A percentile compares a stretch with the other conserved stretches of the same genome.
Conservation (phyloP, 1,139 yeast genomes). For the Hansenula lynferdii region DNA sequence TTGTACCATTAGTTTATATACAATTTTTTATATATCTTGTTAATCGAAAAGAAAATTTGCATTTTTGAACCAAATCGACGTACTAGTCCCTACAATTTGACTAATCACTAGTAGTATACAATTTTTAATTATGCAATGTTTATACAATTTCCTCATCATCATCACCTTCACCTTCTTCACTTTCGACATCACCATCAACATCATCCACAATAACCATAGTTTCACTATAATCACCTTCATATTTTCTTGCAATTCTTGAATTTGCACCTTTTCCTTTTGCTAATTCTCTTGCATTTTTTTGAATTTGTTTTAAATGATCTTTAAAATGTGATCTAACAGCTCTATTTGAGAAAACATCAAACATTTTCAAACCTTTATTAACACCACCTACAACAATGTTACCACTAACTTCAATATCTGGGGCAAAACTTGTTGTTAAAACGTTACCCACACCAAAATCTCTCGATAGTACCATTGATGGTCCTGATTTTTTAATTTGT, state of each 20-base stretch:
- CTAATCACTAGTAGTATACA: no score
- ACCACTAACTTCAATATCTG: slow-evolving; percentile 85
- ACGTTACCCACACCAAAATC: slow-evolving; percentile 97
- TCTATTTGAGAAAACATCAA: slow-evolving; percentile 86
- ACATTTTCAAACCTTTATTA: slow-evolving; percentile 75
- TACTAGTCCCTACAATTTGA: neutral
- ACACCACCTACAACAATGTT: slow-evolving; percentile 87
- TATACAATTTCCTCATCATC: slow-evolving; percentile 13
- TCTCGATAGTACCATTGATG: slow-evolving; percentile 86
- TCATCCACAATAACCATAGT: slow-evolving; percentile 57
- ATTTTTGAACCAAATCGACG: neutral
- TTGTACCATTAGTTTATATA: neutral
- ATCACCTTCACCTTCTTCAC: slow-evolving; percentile 38
- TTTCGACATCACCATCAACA: slow-evolving; percentile 53
- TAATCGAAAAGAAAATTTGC: neutral
- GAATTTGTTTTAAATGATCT: slow-evolving; percentile 49
- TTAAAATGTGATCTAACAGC: slow-evolving; percentile 71
- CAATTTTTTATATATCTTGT: neutral
- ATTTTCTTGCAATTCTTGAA: slow-evolving; percentile 73
- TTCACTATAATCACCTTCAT: slow-evolving; percentile 40
- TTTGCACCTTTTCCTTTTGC: slow-evolving; percentile 62
- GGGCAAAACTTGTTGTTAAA: slow-evolving; percentile 75
- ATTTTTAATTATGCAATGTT: neutral
- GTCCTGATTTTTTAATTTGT: slow-evolving; percentile 46
- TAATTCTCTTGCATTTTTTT: slow-evolving; percentile 50